These are phyloP conservation scores for Bretschneidera sinensis DNA, from an alignment of 345 rosid species.

Conservation along the genomic window DNA sequence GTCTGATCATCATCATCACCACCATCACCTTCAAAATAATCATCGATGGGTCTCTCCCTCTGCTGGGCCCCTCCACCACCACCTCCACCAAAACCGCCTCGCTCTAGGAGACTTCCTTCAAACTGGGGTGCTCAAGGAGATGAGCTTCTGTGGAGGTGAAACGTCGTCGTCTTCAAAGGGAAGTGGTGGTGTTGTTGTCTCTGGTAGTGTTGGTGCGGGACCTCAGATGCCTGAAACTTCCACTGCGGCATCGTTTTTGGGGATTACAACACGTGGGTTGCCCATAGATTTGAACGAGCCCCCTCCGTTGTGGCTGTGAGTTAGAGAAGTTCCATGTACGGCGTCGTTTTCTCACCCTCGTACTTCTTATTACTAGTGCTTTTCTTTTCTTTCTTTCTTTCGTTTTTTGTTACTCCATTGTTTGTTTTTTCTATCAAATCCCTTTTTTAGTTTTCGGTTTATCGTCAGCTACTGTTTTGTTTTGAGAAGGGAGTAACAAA, in stretches of 20 bases:
- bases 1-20: conserved; percentile 3
- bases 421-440: no score
- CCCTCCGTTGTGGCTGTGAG: conserved; percentile 85
- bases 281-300: conserved; percentile 95
- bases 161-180: conserved; percentile 21
- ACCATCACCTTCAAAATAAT: conserved; percentile 21
- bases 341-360: conserved; percentile 2
- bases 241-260: conserved; percentile 32
- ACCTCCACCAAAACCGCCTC: conserved; percentile 25
- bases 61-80: conserved; percentile 15
- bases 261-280: conserved; percentile 60
- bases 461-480: not conserved
- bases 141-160: conserved; percentile 21
- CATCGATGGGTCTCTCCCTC: conserved; percentile 33
- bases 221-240: conserved; percentile 16
- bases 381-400: not conserved
- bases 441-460: no score
- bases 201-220: no score
- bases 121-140: conserved; percentile 49
- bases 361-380: not conserved
- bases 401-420: not conserved
- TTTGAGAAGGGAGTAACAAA: not conserved
- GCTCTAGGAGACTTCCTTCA: conserved; percentile 55
- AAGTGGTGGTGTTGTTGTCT: not conserved
- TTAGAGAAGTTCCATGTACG: conserved; percentile 16